Evolutionary conservation across 2,329 filamentous ascomycete species (phyloP), one percentile per base, ranked within the genome.

Genomic region (Stagonosporopsis rhizophila): DNA sequence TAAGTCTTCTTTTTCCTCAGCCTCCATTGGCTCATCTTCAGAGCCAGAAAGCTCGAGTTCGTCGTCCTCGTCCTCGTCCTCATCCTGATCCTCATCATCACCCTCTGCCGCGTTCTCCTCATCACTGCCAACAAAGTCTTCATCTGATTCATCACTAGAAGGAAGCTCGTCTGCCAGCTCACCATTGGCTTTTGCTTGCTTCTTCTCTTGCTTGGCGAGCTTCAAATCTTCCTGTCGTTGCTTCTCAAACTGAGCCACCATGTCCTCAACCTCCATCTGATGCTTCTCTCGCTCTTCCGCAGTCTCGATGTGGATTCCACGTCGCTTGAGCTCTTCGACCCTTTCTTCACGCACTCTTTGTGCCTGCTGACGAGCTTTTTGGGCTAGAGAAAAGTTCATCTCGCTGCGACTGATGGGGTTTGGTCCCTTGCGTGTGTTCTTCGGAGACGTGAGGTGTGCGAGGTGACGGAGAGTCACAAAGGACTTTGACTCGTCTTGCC

Each of bases 241-340:
- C 67, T 89, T 92, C 44, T 94, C 89, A 23, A 98, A 85, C 32
- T 69, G 68, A n/a, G 67, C 71, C 27, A 72, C 72, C 58, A 98
- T 84, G 68, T 97, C 89, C 66, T 98, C 95, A 12, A 96, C 87
- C 56, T 93, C 87, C 54, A 90, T 87, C 74, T 92, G 86, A 72
- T 96, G 89, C 30, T 86, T 85, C 70, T 93, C 90, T 19, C 91
- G 87, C 74, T 99, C 93, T 75, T 97, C 94, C 2, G 88, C 86
- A 0, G 91, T 96, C 73, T 93, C 89, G 17, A 98, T 82, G 22
- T 89, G 80, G 23, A 97, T 83, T 7, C 95, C 95, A 75, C 90
- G 92, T 11, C 89, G 88, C 68, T 85, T 87, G 37, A 99, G 83
- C 64, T 88, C 83, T 52, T 91, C 87, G 19, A 98, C 83, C 52